These are phyloP conservation scores for Penicillium longicatenatum DNA, from an alignment of 495 filamentous ascomycete genomes.

Conservation along the genomic window DNA sequence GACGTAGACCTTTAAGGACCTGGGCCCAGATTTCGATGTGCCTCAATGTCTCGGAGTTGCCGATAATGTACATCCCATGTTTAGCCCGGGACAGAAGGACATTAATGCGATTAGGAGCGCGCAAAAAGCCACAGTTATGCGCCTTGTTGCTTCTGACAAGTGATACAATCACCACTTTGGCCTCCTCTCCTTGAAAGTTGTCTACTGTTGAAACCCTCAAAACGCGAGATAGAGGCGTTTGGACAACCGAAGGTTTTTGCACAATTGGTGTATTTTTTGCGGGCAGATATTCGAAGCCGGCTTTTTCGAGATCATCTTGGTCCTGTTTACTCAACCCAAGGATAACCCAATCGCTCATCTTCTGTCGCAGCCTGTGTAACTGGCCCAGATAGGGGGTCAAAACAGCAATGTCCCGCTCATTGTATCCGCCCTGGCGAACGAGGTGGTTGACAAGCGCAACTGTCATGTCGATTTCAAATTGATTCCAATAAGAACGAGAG, in stretches of 20 bases:
- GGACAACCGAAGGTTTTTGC: constrained; percentile 8
- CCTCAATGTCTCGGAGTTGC: constrained; percentile 54
- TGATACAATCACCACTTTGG: constrained; percentile 71
- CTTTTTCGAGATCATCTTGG: background rate
- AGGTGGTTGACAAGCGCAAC: constrained; percentile 65
- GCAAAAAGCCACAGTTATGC: constrained; percentile 56
- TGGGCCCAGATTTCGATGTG: constrained; percentile 21
- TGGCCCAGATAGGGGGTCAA: constrained; percentile 73
- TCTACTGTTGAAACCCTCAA: constrained; percentile 64
- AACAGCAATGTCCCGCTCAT: constrained; percentile 66
- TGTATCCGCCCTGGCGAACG: constrained; percentile 62
- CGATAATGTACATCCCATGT: constrained; percentile 35
- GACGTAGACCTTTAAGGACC: constrained; percentile 54
- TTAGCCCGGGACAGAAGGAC: background rate
- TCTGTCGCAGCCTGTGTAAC: constrained; percentile 47
- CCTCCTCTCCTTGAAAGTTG: constrained; percentile 77
- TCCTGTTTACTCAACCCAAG: constrained; percentile 55
- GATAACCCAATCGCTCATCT: constrained; percentile 27
- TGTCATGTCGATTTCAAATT: constrained; percentile 66
- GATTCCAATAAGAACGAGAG: constrained; percentile 64
- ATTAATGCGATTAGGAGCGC: background rate
- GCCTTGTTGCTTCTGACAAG: constrained; percentile 70
- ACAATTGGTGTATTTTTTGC: constrained; percentile 2
- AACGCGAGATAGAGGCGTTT: constrained; percentile 12
- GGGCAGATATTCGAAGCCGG: constrained; percentile 16